Percentiles rank a stretch among this genome's conserved stretches.
These are phyloP conservation scores for Mortierella sp. DNA, from an alignment of 371 early-diverging fungal genomes.

Conservation along the genomic window DNA sequence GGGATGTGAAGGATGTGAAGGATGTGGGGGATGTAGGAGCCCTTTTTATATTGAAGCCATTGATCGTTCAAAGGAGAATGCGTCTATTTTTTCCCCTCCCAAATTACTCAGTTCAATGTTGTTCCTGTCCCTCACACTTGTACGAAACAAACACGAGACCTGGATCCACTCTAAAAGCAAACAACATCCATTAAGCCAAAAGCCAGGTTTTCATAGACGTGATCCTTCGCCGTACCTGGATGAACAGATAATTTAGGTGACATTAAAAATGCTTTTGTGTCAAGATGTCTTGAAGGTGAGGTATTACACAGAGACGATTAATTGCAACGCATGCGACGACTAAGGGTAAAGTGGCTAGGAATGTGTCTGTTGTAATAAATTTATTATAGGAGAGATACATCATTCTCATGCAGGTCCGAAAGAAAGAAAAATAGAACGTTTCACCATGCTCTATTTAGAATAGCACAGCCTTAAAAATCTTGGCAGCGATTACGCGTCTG, in stretches of 20 bases:
- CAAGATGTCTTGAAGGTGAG: background rate
- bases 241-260: no score
- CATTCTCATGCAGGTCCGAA: no score
- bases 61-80: background rate
- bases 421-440: background rate
- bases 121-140: background rate
- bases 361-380: no score
- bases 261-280: background rate
- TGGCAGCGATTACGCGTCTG: no score
- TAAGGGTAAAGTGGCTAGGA: background rate
- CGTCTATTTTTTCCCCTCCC: background rate
- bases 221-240: no score
- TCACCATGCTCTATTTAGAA: background rate
- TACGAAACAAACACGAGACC: background rate
- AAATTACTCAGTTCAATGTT: background rate
- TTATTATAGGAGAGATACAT: no score
- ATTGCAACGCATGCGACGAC: no score
- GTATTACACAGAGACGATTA: background rate
- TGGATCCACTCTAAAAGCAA: background rate
- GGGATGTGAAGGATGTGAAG: no score
- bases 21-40: background rate
- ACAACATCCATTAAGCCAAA: background rate
- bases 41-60: conserved; percentile 4
- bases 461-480: background rate
- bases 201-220: no score